Base-by-base conservation (phyloP, 495 filamentous ascomycete species). In the Tuber microsphaerosporum region DNA sequence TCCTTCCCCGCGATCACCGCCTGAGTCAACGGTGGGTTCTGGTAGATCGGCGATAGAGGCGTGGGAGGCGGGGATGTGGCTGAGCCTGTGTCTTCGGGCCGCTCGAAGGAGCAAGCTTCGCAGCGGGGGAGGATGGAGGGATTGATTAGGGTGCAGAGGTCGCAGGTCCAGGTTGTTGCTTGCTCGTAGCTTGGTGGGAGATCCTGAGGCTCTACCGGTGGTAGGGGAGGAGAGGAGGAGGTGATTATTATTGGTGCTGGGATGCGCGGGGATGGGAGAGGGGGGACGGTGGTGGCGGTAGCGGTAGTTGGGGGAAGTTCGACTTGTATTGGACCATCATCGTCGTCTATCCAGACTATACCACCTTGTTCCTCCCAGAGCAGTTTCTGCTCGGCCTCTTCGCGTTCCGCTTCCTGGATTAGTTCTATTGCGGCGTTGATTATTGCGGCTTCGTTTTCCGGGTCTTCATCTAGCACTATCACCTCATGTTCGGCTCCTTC, bases 361-460 rank as follows among this genome's bases (percentile, higher is more conserved):
- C 73, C 70, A 7, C 46, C 76, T 26, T 37, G 76, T 31, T 79
- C 76, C 68, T 72, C 70, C 77, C 77, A 79, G 0, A 34, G 34
- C 3, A 45, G 65, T 6, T 91, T 91, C 75, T 92, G 89, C 81
- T 89, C 91, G 82, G 88, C 88, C 73, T 91, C 88, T 78, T 97
- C 94, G 78, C 94, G 91, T 71, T 83, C 72, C 3, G 70, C 80
- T 77, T 94, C 88, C 80, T 94, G 91, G 43, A 96, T 91, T 16
- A 98, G 84, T 73, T 98, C 94, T 84, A 92, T 93, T 41, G 94
- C 88, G 0, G 93, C 94, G 78, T 93, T 89, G 74, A 93, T 87
- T 78, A 97, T 97, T n/a, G 94, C 94, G 31, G 88, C 87, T 69
- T 97, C 93, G 76, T 97, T 94, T 1, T 93, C 94, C 78, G 93